These are phyloP conservation scores for Asclepias syriaca DNA, from an alignment of 257 asterid genomes.

Conservation along the genomic window DNA sequence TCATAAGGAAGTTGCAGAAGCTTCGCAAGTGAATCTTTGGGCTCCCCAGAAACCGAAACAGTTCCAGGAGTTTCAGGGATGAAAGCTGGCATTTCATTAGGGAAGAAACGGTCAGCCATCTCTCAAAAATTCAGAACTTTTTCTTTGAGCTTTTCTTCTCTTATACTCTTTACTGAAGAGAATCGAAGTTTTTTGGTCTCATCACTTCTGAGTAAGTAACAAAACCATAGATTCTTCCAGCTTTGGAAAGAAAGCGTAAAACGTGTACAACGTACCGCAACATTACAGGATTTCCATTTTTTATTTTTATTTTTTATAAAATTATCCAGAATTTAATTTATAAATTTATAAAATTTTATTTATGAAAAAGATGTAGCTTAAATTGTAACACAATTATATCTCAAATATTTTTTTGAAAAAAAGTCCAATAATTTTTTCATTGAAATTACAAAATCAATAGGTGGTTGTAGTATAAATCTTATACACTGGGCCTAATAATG, in stretches of 20 bases:
- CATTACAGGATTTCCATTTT: no score
- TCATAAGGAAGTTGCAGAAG: slow-evolving; percentile 56
- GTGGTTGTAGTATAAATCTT: no score
- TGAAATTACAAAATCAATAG: no score
- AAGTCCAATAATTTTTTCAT: no score
- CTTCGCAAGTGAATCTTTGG: slow-evolving; percentile 39
- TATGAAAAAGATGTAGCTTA: no score
- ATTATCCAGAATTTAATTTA: no score
- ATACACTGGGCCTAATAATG: neutral
- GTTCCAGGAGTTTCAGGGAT: slow-evolving; percentile 31
- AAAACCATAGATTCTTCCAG: neutral
- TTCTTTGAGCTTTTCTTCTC: neutral
- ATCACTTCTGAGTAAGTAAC: neutral
- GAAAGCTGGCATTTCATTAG: slow-evolving; percentile 57
- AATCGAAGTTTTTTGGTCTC: neutral
- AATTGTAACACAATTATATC: no score
- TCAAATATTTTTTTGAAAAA: no score
- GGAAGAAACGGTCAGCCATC: slow-evolving; percentile 75
- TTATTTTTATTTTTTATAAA: no score
- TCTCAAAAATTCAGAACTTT: neutral
- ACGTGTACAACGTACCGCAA: no score
- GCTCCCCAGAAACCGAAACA: slow-evolving; percentile 22
- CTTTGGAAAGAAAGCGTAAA: no score
- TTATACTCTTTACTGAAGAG: neutral
- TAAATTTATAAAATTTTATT: no score